Evolutionary conservation across 164 flowering plant genomes (phyloP).

Genomic region (Berberis thunbergii): DNA sequence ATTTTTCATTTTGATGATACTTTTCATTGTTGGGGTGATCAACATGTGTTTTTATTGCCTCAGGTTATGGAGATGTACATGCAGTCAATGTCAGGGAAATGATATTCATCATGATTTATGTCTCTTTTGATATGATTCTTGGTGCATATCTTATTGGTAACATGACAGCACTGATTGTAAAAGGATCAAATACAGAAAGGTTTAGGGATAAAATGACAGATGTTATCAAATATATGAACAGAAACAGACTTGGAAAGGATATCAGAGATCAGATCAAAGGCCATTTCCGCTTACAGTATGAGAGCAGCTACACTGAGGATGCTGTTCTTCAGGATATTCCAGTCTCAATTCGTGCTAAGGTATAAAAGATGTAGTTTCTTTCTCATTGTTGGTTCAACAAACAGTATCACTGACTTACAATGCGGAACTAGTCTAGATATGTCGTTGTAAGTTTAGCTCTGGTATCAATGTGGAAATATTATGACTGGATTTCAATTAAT

Average conservation of each 20-base stretch:
- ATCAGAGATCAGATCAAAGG: slow-evolving; percentile 54
- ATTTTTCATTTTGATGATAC: background rate
- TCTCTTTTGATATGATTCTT: slow-evolving; percentile 78
- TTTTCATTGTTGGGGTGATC: background rate
- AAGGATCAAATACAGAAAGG: slow-evolving; percentile 74
- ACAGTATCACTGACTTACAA: background rate
- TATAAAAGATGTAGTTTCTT: slow-evolving; percentile 7
- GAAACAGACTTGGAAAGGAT: slow-evolving; percentile 51
- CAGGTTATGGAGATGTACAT: slow-evolving; percentile 89
- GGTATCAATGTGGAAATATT: background rate
- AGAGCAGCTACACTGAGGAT: slow-evolving; percentile 57
- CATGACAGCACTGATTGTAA: slow-evolving; percentile 79
- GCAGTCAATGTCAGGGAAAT: slow-evolving; percentile 76
- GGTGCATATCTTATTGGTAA: slow-evolving; percentile 83
- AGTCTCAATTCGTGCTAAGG: slow-evolving; percentile 64
- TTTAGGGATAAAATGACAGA: slow-evolving; percentile 81
- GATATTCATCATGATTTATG: slow-evolving; percentile 75
- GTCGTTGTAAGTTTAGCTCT: background rate
- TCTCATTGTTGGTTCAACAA: background rate
- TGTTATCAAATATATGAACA: slow-evolving; percentile 58
- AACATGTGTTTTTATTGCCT: slow-evolving; percentile 1
- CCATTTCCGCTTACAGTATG: slow-evolving; percentile 63
- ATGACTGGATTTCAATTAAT: background rate
- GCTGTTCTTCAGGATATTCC: slow-evolving; percentile 74
- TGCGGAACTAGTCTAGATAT: background rate